Base-by-base conservation (phyloP, 768 basidiomycete species). In the Gloeopeniophorella convolvens region DNA sequence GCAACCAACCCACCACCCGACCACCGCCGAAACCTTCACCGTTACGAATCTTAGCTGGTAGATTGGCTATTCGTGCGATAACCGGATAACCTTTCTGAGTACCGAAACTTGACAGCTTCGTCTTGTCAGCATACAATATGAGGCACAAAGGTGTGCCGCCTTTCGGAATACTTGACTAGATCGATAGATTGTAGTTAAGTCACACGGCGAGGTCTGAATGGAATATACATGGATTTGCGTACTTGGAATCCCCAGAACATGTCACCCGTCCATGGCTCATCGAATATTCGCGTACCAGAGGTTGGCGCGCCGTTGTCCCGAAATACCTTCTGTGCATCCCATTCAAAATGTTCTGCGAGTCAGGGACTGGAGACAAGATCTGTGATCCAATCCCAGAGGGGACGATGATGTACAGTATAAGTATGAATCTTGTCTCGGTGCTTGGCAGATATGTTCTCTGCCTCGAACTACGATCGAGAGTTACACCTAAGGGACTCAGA, bases 231-330 rank as follows among this genome's bases (percentile, higher is more conserved):
- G 34, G 31, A 21, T 11, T 12, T 52, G n/a, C 58, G 26, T 55
- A 70, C 71, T 60, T 73, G 68, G 4, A 66, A 56, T 3, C 68
- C 55, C 70, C 70, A 73, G 21, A 62, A 70, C 3, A 34, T 13
- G 27, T 70, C 41, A 1, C 63, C 71, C 8, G 68, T 70, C 64
- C 69, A 70, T 4, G 71, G 70, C 37, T 74, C 68, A 44, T 68
- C 52, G 23, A 63, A 42, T 42, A 70, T n/a, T n/a, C n/a, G n/a
- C n/a, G n/a, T 65, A 0, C 62, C 51, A 8, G 63, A 55, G 43
- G 63, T 71, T 2, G 28, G 5, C 9, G 42, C 33, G 0, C 60
- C 63, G 54, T 68, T 57, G 45, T 57, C 67, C 30, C 60, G 63
- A 51, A 45, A 71, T 3, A 57, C 48, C 12, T 37, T 47, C 28